Evolutionary conservation across 257 asterid genomes (phyloP).

Genomic region (Solanum sejunctum): DNA sequence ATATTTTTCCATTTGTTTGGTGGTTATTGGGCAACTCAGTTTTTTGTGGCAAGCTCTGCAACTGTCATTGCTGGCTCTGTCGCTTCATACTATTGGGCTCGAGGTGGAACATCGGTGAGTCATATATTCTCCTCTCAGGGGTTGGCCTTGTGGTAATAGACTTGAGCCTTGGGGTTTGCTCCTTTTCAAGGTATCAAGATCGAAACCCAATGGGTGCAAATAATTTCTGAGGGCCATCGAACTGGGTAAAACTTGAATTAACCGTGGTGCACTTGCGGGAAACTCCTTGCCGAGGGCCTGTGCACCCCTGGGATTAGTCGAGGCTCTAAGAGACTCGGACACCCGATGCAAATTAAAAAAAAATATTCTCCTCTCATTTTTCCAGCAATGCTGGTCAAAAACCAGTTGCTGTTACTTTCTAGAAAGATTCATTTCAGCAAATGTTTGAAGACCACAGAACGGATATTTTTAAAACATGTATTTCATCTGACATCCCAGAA

Average conservation of each 20-base stretch:
- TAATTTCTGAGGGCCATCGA: too few species aligned
- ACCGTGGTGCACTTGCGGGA: too few species aligned
- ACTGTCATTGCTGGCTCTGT: conserved; percentile 92
- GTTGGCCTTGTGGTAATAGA: too few species aligned
- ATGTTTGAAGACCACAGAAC: neutral
- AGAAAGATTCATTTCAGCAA: neutral
- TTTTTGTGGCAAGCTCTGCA: conserved; percentile 64
- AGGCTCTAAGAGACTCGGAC: too few species aligned
- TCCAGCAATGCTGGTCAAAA: neutral
- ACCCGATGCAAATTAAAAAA: too few species aligned
- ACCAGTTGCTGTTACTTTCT: neutral
- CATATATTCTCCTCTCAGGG: neutral
- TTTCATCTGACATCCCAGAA: neutral
- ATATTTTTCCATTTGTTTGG: conserved; percentile 90
- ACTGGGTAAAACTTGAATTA: too few species aligned
- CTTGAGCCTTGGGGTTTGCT: too few species aligned
- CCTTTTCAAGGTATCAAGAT: too few species aligned
- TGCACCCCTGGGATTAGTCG: too few species aligned
- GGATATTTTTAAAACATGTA: neutral
- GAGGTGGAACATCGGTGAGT: conserved; percentile 74
- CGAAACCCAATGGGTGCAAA: too few species aligned
- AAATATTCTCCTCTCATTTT: neutral
- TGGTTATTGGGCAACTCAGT: conserved; percentile 91
- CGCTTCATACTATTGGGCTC: conserved; percentile 95
- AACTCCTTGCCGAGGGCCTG: too few species aligned